These are phyloP conservation scores for Mucor indicus DNA, from an alignment of 371 early-diverging fungal species.

Conservation along the genomic window DNA sequence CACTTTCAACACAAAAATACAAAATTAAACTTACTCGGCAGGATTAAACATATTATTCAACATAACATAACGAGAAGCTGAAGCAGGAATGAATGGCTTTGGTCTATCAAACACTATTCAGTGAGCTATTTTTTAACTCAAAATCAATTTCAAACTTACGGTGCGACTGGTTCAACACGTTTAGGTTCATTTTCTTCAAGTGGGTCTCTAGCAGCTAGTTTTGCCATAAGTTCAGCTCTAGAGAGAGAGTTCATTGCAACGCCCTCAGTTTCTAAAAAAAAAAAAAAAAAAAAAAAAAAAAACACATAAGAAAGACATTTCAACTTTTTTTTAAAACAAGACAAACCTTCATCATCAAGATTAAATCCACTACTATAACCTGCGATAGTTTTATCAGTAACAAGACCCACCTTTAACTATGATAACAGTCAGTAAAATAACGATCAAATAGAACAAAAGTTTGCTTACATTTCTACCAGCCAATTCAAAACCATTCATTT, in stretches of 20 bases:
- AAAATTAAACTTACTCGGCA: constrained; percentile 61
- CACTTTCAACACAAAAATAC: neutral
- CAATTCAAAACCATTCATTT: constrained; percentile 86
- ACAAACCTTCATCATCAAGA: constrained; percentile 63
- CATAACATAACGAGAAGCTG: constrained; percentile 61
- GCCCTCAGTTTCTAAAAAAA: constrained; percentile 58
- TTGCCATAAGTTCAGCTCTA: constrained; percentile 84
- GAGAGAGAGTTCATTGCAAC: constrained; percentile 72
- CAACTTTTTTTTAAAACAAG: no score
- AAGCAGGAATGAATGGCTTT: constrained; percentile 43
- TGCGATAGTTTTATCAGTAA: constrained; percentile 61
- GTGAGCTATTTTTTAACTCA: no score
- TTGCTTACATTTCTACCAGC: constrained; percentile 27
- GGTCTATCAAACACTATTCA: no score
- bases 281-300: neutral
- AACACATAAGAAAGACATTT: neutral
- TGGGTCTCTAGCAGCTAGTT: constrained; percentile 61
- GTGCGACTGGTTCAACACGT: constrained; percentile 7
- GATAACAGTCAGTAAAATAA: neutral
- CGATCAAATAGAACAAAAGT: neutral
- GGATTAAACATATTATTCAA: constrained; percentile 94
- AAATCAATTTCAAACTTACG: constrained; percentile 15
- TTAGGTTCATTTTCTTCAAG: no score
- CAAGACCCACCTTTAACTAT: constrained; percentile 81
- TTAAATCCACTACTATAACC: constrained; percentile 24